Conservation (phyloP, 1,284 basidiomycete species). For the Amylostereum areolatum region DNA sequence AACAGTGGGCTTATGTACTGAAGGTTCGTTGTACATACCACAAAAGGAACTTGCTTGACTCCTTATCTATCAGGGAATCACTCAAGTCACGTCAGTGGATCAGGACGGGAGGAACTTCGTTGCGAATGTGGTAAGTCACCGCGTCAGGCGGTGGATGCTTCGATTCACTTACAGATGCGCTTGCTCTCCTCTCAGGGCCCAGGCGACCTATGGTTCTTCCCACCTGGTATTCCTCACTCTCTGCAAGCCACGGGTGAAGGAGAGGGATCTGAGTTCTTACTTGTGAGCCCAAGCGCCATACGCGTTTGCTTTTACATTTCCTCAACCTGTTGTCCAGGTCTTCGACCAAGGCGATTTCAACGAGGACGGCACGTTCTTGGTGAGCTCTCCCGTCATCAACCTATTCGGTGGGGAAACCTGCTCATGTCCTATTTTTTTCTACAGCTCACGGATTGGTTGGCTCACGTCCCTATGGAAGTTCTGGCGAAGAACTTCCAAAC, state of each 20-base stretch:
- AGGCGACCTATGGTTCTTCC: slow-evolving; percentile 59
- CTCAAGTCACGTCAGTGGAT: slow-evolving; percentile 59
- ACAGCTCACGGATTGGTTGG: slow-evolving; percentile 59
- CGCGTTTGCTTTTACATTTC: not conserved
- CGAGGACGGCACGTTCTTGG: slow-evolving; percentile 65
- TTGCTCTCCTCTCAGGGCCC: slow-evolving; percentile 16
- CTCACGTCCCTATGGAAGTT: slow-evolving; percentile 60
- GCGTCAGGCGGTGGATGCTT: too few relatives aligned
- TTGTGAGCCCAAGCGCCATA: slow-evolving; percentile 34
- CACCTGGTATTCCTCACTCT: slow-evolving; percentile 46
- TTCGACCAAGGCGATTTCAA: slow-evolving; percentile 62
- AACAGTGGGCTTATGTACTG: slow-evolving; percentile 62
- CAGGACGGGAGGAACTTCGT: slow-evolving; percentile 57
- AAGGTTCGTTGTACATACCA: slow-evolving; percentile 28
- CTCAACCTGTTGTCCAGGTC: slow-evolving; percentile 29
- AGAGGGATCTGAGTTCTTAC: slow-evolving; percentile 63
- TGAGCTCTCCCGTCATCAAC: slow-evolving; percentile 15
- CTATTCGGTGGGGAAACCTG: too few relatives aligned
- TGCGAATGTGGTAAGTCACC: slow-evolving; percentile 42
- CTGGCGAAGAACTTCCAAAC: slow-evolving; percentile 68
- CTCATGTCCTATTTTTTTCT: not conserved
- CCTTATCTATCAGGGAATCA: slow-evolving; percentile 40
- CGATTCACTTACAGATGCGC: not conserved
- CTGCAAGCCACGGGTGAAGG: slow-evolving; percentile 60
- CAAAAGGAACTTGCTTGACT: not conserved